Conservation (phyloP, 352 stramenopile species). For the Saprolegnia parasitica region DNA sequence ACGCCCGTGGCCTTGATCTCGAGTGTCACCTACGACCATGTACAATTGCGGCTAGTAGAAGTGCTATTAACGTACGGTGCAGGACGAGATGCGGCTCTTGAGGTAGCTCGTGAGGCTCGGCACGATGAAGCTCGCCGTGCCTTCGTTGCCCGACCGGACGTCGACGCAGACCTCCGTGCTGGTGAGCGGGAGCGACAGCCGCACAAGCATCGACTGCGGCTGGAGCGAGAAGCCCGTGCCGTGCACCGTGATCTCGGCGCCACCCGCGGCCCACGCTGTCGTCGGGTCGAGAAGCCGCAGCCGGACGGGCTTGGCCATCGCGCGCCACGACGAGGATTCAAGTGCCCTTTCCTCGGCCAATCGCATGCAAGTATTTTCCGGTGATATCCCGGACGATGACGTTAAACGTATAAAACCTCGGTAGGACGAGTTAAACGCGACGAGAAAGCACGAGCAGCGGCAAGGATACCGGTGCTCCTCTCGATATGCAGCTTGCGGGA, state of each 20-base stretch:
- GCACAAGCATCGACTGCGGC: constrained; percentile 5
- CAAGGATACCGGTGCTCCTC: no score
- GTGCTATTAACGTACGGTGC: neutral
- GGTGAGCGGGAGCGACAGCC: neutral
- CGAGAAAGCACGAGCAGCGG: no score
- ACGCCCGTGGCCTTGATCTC: neutral
- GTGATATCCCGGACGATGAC: neutral
- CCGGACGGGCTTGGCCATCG: neutral
- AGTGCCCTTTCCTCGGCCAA: constrained; percentile 5
- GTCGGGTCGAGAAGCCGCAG: constrained; percentile 18
- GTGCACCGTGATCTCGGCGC: constrained; percentile 1
- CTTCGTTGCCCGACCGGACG: neutral
- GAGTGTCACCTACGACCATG: constrained; percentile 2
- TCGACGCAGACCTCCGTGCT: neutral
- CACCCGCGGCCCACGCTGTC: neutral
- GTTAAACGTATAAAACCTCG: no score
- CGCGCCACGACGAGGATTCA: neutral
- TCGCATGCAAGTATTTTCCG: neutral
- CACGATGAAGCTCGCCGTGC: neutral
- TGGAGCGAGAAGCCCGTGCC: neutral
- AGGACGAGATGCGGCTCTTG: neutral
- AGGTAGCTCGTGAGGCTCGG: constrained; percentile 3
- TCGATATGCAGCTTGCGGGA: no score
- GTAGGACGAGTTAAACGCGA: no score
- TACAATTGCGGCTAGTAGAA: neutral